These are phyloP conservation scores for Diaporthe velutina DNA, from an alignment of 2,329 filamentous ascomycete species.

Conservation along the genomic window DNA sequence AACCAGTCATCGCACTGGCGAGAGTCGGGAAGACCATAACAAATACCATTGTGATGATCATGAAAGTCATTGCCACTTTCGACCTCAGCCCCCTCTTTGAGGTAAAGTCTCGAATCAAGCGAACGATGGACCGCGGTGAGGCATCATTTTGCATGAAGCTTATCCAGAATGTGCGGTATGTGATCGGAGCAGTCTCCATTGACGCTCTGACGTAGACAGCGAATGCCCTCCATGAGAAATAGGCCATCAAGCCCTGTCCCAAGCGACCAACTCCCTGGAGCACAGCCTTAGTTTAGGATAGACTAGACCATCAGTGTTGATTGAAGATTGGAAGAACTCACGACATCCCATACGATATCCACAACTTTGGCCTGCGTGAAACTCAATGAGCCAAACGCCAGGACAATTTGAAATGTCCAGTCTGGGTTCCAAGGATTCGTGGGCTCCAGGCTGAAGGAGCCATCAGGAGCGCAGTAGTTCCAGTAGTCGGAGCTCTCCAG, in stretches of 20 bases:
- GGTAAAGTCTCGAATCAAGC: constrained; percentile 42
- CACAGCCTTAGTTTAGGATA: neutral
- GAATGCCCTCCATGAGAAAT: constrained; percentile 46
- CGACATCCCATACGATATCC: constrained; percentile 47
- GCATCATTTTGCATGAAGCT: constrained; percentile 44
- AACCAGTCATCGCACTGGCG: constrained; percentile 48
- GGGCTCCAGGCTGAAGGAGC: constrained; percentile 11
- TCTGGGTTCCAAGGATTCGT: constrained; percentile 37
- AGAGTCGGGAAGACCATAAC: constrained; percentile 47
- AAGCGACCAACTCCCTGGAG: constrained; percentile 46
- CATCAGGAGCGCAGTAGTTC: constrained; percentile 24
- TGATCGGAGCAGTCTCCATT: constrained; percentile 44
- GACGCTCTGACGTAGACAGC: constrained; percentile 45
- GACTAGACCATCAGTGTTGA: too few relatives aligned
- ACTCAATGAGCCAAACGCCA: constrained; percentile 41
- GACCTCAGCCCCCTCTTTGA: constrained; percentile 42
- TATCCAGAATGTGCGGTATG: constrained; percentile 45
- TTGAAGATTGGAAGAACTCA: constrained; percentile 33
- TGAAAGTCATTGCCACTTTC: constrained; percentile 42
- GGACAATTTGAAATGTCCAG: constrained; percentile 44
- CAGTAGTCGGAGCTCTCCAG: neutral
- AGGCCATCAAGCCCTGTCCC: constrained; percentile 46
- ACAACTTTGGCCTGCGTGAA: constrained; percentile 47
- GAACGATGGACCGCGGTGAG: constrained; percentile 40
- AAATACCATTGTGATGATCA: constrained; percentile 45